Conservation (phyloP, 305 asterid species). For the Solanum hybrid region DNA sequence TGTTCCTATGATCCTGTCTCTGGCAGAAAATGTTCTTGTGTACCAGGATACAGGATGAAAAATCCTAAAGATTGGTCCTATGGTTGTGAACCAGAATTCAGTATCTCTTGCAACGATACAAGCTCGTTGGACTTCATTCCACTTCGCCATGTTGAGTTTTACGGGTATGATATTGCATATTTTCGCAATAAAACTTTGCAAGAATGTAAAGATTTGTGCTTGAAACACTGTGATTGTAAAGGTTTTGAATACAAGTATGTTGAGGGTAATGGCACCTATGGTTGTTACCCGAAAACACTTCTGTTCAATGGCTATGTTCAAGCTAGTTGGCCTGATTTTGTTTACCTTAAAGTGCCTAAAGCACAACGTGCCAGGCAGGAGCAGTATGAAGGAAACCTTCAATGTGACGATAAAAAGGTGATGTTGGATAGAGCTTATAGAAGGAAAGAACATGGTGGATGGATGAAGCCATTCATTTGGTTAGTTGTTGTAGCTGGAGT, state of each 20-base stretch:
- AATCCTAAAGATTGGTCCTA: conserved; percentile 19
- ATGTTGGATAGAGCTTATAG: conserved; percentile 10
- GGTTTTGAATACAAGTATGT: conserved; percentile 16
- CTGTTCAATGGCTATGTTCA: conserved; percentile 16
- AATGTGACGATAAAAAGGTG: neutral
- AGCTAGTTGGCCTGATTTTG: neutral
- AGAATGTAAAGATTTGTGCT: conserved; percentile 7
- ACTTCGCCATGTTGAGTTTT: conserved; percentile 22
- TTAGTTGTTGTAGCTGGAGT: conserved; percentile 13
- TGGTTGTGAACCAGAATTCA: conserved; percentile 21
- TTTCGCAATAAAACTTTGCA: conserved; percentile 7
- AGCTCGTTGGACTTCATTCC: conserved; percentile 3
- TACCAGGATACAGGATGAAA: conserved; percentile 17
- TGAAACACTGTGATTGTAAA: conserved; percentile 11
- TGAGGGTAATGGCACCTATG: neutral
- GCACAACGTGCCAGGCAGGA: neutral
- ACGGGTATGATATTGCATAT: conserved; percentile 10
- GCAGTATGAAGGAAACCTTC: neutral
- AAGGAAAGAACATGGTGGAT: neutral
- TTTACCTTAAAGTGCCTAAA: conserved; percentile 14
- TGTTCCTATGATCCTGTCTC: conserved; percentile 1
- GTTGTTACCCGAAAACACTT: conserved; percentile 13
- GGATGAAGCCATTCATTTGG: conserved; percentile 17
- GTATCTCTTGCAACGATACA: neutral
- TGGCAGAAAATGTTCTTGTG: conserved; percentile 22